Evolutionary conservation across 371 early-diverging fungal genomes (phyloP).

Genomic region (Umbelopsis sp.): DNA sequence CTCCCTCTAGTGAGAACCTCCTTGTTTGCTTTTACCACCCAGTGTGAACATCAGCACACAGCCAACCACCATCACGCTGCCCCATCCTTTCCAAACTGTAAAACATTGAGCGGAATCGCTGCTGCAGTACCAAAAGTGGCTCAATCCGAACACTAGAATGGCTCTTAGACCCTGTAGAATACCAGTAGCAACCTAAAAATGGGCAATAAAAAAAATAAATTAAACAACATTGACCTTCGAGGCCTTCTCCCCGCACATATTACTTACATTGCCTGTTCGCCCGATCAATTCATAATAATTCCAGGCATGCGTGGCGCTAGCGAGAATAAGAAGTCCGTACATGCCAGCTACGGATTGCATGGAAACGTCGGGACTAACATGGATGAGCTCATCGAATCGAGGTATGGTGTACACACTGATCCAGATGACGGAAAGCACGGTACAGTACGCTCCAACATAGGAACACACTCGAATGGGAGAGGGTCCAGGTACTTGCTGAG

Average conservation of each 20-base stretch:
- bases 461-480: slow-evolving; percentile 53
- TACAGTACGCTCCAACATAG: slow-evolving; percentile 57
- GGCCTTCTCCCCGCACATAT: background rate
- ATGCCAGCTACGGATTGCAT: slow-evolving; percentile 25
- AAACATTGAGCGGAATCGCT: slow-evolving; percentile 66
- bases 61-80: slow-evolving; percentile 50
- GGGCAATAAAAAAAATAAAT: slow-evolving; percentile 36
- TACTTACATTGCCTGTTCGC: slow-evolving; percentile 55
- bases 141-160: slow-evolving; percentile 69
- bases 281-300: slow-evolving; percentile 58
- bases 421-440: slow-evolving; percentile 45
- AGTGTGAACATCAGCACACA: slow-evolving; percentile 53
- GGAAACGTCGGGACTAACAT: slow-evolving; percentile 28
- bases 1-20: background rate
- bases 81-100: slow-evolving; percentile 53
- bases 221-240: slow-evolving; percentile 2
- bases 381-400: slow-evolving; percentile 40
- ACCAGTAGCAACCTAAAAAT: slow-evolving; percentile 61
- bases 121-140: slow-evolving; percentile 66
- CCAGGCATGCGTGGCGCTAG: slow-evolving; percentile 50
- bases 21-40: slow-evolving; percentile 21
- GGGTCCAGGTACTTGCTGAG: slow-evolving; percentile 47
- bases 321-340: slow-evolving; percentile 36
- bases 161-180: slow-evolving; percentile 70
- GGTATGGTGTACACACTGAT: slow-evolving; percentile 55